Evolutionary conservation across 805 yeast genomes (phyloP).

Genomic region (Saccharomycopsis sp.): DNA sequence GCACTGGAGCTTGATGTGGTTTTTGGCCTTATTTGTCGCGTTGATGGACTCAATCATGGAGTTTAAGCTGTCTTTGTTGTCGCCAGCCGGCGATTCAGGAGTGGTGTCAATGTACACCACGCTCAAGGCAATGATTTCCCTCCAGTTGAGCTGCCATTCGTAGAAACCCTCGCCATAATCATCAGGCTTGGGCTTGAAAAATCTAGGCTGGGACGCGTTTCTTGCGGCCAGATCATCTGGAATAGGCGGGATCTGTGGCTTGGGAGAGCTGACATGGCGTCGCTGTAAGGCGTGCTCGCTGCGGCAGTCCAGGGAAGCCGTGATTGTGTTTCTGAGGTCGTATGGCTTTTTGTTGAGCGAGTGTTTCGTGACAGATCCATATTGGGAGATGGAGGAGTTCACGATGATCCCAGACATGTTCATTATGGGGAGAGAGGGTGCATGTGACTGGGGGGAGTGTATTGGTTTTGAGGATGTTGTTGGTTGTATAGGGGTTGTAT

Average conservation of each 20-base stretch:
- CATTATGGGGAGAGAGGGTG: not conserved
- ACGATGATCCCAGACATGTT: not conserved
- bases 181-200: not conserved
- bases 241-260: not conserved
- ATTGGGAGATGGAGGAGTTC: not conserved
- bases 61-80: conserved; percentile 23
- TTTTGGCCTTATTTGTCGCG: conserved; percentile 26
- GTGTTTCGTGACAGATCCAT: not conserved
- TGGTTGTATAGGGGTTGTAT: no score
- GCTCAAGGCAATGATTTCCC: conserved; percentile 49
- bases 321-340: no score
- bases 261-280: not conserved
- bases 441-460: no score
- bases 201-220: not conserved
- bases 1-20: conserved; percentile 29
- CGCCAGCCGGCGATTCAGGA: conserved; percentile 24
- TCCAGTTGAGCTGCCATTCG: conserved; percentile 63
- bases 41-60: conserved; percentile 23
- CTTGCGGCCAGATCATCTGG: not conserved
- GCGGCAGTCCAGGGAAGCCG: not conserved
- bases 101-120: conserved; percentile 54
- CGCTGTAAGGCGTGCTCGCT: not conserved
- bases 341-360: not conserved
- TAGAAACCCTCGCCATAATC: not conserved
- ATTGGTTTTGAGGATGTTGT: not conserved